Evolutionary conservation across 441 rosid genomes (phyloP), one percentile per base, ranked within the genome.

Genomic region (Dalechampia spathulata): DNA sequence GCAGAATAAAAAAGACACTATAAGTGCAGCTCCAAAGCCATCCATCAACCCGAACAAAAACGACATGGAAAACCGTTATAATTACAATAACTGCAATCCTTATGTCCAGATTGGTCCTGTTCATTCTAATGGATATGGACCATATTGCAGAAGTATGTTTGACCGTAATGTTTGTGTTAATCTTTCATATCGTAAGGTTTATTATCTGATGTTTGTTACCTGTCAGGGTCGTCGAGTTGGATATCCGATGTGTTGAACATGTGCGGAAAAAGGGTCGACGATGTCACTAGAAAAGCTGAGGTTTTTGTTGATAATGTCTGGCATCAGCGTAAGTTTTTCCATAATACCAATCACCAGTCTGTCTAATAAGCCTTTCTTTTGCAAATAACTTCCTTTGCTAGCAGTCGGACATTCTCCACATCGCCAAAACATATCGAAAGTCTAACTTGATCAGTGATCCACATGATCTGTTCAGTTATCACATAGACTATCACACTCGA

Each of bases 251-350:
- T 72, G 61, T 63, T 83, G 71, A 76, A 75, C 64, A 79, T 70
- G 25, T 90, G 72, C 47, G 86, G 81, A 48, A 85, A 67, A 66
- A 83, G 52, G 58, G 30, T 80, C 23, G 96, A 81, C 6, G 78
- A 71, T 52, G 86, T 69, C 52, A 65, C 78, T 34, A 70, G 75
- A 63, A 76, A 72, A 63, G 89, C 86, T 0, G 91, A 78, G 64
- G 42, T 57, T 28, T 54, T 83, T 28, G 95, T 78, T 45, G 86
- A 73, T 58, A 75, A 79, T 56, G 56, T 83, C 53, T 85, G 85
- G 83, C 69, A 82, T 64, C 94, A 90, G 60, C 39, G 95, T 83
- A 68, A 74, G 71, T 59, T 53, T n/a, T n/a, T n/a, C n/a, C n/a
- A n/a, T n/a, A n/a, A n/a, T n/a, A n/a, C n/a, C n/a, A n/a, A n/a